Evolutionary conservation across 768 basidiomycete genomes (phyloP).

Genomic region (Auricularia auricula-judae): DNA sequence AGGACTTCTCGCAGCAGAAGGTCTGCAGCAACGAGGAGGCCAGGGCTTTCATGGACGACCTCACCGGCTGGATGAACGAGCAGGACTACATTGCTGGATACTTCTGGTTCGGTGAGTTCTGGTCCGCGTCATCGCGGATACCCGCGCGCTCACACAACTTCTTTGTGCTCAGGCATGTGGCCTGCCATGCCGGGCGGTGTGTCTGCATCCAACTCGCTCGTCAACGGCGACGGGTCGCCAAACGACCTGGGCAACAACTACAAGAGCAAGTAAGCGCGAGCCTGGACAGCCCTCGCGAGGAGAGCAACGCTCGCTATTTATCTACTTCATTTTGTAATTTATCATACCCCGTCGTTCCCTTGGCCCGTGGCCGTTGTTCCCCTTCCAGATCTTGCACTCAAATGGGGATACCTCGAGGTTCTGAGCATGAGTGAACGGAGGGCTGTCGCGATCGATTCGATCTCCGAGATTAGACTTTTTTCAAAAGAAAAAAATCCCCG

Average conservation of each 20-base stretch:
- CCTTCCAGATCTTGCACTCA: too few species aligned
- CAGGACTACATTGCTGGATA: constrained; percentile 31
- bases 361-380: too few species aligned
- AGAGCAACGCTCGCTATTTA: too few species aligned
- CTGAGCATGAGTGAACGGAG: too few species aligned
- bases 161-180: background rate
- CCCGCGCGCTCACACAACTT: background rate
- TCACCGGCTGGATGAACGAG: constrained; percentile 29
- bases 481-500: background rate
- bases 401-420: too few species aligned
- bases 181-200: background rate
- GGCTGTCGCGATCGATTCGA: too few species aligned
- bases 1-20: background rate
- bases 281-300: too few species aligned
- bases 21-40: background rate
- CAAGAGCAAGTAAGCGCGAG: constrained; percentile 10
- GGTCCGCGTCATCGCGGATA: background rate
- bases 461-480: too few species aligned
- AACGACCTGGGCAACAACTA: constrained; percentile 42
- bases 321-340: too few species aligned
- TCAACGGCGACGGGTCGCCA: constrained; percentile 32
- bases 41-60: constrained; percentile 9
- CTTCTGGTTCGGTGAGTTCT: constrained; percentile 51
- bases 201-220: constrained; percentile 17
- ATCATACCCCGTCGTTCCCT: too few species aligned